Base-by-base conservation (phyloP, 768 basidiomycete genomes). In the Trametopsis cervina region DNA sequence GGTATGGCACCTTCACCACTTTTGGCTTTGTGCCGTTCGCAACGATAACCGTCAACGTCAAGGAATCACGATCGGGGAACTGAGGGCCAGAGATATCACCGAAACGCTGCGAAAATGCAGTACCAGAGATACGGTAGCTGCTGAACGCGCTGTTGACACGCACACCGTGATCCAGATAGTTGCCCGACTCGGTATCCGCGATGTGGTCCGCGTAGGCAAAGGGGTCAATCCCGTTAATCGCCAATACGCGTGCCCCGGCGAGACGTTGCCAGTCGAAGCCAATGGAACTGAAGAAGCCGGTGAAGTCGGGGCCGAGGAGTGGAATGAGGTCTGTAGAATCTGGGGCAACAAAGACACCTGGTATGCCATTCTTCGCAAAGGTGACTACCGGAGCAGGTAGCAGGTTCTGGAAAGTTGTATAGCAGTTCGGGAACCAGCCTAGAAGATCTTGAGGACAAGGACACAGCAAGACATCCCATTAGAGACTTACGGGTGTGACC, bases 141-240 rank as follows among this genome's bases (percentile, higher is more conserved):
- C 71, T 76, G 63, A 79, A 76, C 3, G 76, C 80, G 35, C 74
- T 77, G 63, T 83, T 83, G 35, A 81, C 74, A 26, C 82, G 73
- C 38, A 83, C 69, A 24, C 76, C 76, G 53, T 80, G 79, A 57
- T 82, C 79, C 41, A 83, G 66, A 59, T 74, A 83, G 54, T 81
- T 81, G 3, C 82, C 80, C 4, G 76, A 75, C n/a, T 78, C 72
- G 2, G 76, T 80, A 33, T 61, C 61, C 2, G 82, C 81, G 41
- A 83, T 74, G 21, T 67, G 59, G 57, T 80, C 75, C 38, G 79
- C 73, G 54, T 82, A 83, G 29, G 62, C 65, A 53, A 73, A 81
- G 9, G 80, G 68, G 45, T 73, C 67, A 52, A 69, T 57, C 24
- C 77, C 80, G 47, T 75, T 74, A 48, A 83, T 81, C 27, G 66